Conservation (phyloP, 2,329 filamentous ascomycete species). For the Penicillium sp. region DNA sequence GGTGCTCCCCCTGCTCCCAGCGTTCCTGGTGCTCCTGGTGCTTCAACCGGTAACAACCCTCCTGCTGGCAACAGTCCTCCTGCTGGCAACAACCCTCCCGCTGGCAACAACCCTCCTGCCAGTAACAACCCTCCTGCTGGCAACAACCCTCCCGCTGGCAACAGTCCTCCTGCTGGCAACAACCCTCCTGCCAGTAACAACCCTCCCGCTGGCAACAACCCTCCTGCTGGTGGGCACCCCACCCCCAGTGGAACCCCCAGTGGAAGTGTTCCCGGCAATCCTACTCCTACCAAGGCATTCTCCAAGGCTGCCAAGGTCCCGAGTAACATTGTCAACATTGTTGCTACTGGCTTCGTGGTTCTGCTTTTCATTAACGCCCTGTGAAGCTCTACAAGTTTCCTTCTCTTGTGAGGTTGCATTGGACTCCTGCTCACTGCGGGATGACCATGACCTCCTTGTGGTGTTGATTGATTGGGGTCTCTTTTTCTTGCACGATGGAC, state of each 20-base stretch:
- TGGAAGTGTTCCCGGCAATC: not conserved
- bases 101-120: too few species aligned
- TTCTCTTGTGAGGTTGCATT: not conserved
- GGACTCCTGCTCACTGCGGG: not conserved
- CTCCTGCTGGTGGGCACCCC: not conserved
- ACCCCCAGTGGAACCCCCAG: not conserved
- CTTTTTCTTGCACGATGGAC: not conserved
- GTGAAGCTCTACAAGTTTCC: not conserved
- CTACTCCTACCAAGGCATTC: not conserved
- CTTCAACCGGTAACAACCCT: too few species aligned
- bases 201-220: too few species aligned
- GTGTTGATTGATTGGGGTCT: not conserved
- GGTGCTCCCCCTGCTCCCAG: too few species aligned
- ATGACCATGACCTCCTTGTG: not conserved
- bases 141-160: too few species aligned
- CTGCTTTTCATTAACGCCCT: not conserved
- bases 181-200: too few species aligned
- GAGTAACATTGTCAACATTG: not conserved
- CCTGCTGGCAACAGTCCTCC: too few species aligned
- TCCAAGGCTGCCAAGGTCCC: not conserved
- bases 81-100: too few species aligned
- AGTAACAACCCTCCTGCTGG: too few species aligned
- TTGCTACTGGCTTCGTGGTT: not conserved
- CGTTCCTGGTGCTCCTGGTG: too few species aligned
- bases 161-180: too few species aligned